These are phyloP conservation scores for Alternaria brassicicola DNA, from an alignment of 2,329 filamentous ascomycete genomes.

Conservation along the genomic window DNA sequence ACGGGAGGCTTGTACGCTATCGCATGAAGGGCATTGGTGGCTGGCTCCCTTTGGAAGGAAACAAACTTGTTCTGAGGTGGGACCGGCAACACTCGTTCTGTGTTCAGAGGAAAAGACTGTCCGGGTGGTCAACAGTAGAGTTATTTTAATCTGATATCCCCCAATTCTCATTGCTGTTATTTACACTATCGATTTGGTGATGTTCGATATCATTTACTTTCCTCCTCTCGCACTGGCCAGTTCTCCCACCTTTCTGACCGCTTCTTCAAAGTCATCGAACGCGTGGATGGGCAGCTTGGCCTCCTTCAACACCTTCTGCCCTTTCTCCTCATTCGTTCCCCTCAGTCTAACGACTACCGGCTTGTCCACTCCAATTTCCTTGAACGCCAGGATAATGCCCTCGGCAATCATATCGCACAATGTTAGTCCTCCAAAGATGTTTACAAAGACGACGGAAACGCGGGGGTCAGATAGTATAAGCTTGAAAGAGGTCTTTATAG, in stretches of 20 bases:
- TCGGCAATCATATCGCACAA: slow-evolving; percentile 82
- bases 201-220: background rate
- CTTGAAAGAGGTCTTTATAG: slow-evolving; percentile 77
- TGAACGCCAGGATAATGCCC: slow-evolving; percentile 74
- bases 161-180: background rate
- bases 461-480: slow-evolving; percentile 73
- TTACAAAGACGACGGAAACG: slow-evolving; percentile 74
- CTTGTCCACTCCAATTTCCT: slow-evolving; percentile 65
- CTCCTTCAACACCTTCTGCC: slow-evolving; percentile 70
- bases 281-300: slow-evolving; percentile 72
- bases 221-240: slow-evolving; percentile 24
- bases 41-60: slow-evolving; percentile 11
- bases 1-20: slow-evolving; percentile 13
- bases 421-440: slow-evolving; percentile 73
- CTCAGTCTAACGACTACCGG: slow-evolving; percentile 79
- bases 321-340: slow-evolving; percentile 75
- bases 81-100: slow-evolving; percentile 21
- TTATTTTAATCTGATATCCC: slow-evolving; percentile 32
- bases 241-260: slow-evolving; percentile 50
- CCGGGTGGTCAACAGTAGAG: slow-evolving; percentile 21
- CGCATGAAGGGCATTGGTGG: slow-evolving; percentile 12
- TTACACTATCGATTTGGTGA: background rate
- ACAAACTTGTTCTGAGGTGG: slow-evolving; percentile 4
- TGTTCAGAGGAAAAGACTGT: slow-evolving; percentile 4
- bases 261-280: slow-evolving; percentile 77